Evolutionary conservation across 2,329 filamentous ascomycete species (phyloP).

Genomic region (Fusarium chaquense): DNA sequence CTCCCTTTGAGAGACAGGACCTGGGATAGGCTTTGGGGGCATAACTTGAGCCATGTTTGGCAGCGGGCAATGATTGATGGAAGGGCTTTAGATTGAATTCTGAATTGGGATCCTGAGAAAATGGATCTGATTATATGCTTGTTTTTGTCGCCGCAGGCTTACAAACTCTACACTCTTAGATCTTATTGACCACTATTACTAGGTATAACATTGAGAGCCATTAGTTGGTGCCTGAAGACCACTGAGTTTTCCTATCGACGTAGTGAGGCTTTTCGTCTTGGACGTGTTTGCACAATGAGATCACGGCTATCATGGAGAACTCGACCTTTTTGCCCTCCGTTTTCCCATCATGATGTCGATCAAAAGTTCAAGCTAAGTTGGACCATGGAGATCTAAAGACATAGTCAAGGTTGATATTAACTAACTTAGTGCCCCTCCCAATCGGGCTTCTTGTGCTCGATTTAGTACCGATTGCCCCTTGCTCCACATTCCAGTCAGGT

Average conservation of each 20-base stretch:
- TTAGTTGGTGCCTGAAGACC: constrained; percentile 10
- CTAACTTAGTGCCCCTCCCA: neutral
- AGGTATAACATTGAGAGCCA: neutral
- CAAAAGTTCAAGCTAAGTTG: neutral
- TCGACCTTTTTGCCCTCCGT: neutral
- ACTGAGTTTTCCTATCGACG: neutral
- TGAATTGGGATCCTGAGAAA: neutral
- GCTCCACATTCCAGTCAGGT: constrained; percentile 28
- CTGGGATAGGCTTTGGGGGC: neutral
- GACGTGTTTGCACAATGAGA: constrained; percentile 11
- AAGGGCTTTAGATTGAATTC: neutral
- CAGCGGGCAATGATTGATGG: neutral
- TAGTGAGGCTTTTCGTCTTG: neutral
- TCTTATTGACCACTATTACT: neutral
- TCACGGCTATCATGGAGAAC: constrained; percentile 5
- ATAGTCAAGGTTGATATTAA: neutral
- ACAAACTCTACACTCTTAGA: neutral
- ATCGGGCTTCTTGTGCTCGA: neutral
- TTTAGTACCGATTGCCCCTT: neutral
- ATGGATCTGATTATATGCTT: constrained; percentile 23
- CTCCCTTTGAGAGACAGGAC: neutral
- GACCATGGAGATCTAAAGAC: neutral
- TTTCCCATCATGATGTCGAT: neutral
- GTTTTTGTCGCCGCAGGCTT: neutral
- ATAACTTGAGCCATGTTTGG: constrained; percentile 19